Conservation (phyloP, 228 moss, liverwort and hornwort species). For the Sphagnum fallax region DNA sequence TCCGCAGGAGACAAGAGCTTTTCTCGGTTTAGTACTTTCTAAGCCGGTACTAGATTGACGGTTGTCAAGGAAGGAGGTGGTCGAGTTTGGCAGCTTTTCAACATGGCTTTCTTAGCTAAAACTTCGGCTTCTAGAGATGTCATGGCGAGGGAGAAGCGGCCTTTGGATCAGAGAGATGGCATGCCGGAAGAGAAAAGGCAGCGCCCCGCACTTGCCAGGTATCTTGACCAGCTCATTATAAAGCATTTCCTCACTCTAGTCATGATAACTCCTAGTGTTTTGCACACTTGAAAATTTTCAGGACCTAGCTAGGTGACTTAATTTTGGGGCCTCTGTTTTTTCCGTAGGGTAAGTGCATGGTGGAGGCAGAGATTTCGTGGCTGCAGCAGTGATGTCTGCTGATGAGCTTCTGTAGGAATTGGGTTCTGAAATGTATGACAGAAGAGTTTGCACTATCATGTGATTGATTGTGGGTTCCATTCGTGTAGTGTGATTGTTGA, state of each 20-base stretch:
- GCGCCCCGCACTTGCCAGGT: constrained; percentile 56
- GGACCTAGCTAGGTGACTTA: too few species aligned
- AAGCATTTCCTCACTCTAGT: background rate
- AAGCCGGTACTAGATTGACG: too few species aligned
- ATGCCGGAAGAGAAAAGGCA: constrained; percentile 70
- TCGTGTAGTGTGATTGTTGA: constrained; percentile 66
- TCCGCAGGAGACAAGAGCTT: too few species aligned
- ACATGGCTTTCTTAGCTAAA: constrained; percentile 33
- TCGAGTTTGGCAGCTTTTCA: background rate
- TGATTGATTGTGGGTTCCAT: too few species aligned
- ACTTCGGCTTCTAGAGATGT: constrained; percentile 30
- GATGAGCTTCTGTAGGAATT: background rate
- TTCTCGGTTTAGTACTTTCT: too few species aligned
- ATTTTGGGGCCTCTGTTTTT: background rate
- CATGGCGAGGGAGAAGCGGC: constrained; percentile 54
- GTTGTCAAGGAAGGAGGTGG: too few species aligned
- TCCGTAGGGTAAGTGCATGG: background rate
- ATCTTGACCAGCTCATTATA: background rate
- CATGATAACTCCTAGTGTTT: background rate
- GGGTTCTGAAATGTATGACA: background rate
- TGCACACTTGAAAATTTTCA: background rate
- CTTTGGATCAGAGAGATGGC: constrained; percentile 31
- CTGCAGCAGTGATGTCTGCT: background rate
- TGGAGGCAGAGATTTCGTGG: background rate
- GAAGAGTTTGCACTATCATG: too few species aligned